phyloP scores from a whole-genome alignment of 768 basidiomycete genomes.

The Calocera cornea region DNA sequence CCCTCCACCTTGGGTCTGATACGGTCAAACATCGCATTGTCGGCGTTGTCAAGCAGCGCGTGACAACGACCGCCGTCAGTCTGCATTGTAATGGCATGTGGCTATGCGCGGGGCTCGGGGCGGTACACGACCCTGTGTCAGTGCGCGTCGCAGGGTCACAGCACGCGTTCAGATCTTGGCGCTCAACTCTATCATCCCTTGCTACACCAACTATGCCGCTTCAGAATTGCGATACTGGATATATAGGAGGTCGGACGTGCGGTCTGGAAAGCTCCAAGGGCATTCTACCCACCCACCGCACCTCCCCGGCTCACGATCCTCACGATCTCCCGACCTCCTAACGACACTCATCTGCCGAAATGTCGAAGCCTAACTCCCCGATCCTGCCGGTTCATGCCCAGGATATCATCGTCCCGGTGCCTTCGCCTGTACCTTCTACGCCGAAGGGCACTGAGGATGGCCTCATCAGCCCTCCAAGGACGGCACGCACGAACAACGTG shows the following conservation, averaged over 20 bases:
- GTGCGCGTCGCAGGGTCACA: neutral
- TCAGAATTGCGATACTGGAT: neutral
- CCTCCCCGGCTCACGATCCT: neutral
- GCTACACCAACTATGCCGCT: neutral
- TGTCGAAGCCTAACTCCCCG: neutral
- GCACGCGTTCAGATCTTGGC: neutral
- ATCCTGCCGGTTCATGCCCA: neutral
- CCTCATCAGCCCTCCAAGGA: neutral
- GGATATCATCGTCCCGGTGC: neutral
- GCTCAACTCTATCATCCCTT: neutral
- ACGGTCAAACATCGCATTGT: neutral
- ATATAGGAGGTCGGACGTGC: neutral
- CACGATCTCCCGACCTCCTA: neutral
- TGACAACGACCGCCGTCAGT: neutral
- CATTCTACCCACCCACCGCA: neutral
- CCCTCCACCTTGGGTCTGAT: no score
- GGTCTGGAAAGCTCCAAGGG: neutral
- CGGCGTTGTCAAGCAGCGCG: neutral
- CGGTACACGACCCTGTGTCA: neutral
- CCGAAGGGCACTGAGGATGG: neutral
- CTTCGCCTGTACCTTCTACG: neutral
- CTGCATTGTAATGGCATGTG: neutral
- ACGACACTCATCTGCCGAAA: neutral
- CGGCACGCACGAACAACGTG: neutral
- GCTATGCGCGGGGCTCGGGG: neutral